Conservation (phyloP, 352 stramenopile species). For the Elongisporangium prolatum region DNA sequence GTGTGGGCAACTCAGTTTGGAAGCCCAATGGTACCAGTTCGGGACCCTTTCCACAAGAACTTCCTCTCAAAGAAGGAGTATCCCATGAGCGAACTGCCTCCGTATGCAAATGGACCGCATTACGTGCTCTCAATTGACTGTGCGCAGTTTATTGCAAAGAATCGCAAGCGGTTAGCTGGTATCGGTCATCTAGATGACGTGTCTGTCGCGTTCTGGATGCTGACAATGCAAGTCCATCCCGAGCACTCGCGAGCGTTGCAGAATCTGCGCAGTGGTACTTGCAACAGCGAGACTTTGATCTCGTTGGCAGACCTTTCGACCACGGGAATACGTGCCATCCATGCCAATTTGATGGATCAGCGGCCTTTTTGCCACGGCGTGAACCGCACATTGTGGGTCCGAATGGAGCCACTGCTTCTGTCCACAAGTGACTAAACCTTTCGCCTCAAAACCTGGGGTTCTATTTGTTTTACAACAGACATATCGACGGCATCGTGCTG, state of each 20-base stretch:
- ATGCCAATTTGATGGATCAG: slow-evolving; percentile 12
- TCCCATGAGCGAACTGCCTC: slow-evolving; percentile 22
- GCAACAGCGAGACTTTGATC: slow-evolving; percentile 14
- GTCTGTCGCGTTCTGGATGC: slow-evolving; percentile 51
- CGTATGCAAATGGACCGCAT: slow-evolving; percentile 38
- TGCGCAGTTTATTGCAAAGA: slow-evolving; percentile 35
- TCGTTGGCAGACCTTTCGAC: slow-evolving; percentile 19
- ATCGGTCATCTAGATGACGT: slow-evolving; percentile 59
- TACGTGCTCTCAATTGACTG: slow-evolving; percentile 49
- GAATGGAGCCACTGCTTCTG: neutral
- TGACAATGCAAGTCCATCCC: slow-evolving; percentile 40
- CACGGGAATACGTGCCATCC: slow-evolving; percentile 14
- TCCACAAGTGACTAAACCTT: neutral
- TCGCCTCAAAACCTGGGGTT: neutral
- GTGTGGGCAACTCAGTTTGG: slow-evolving; percentile 15
- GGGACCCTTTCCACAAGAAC: slow-evolving; percentile 30
- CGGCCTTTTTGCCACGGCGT: slow-evolving; percentile 18
- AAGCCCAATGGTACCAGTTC: slow-evolving; percentile 8
- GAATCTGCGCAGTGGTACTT: slow-evolving; percentile 10
- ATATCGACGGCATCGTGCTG: neutral
- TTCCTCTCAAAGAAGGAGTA: slow-evolving; percentile 26
- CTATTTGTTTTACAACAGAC: neutral
- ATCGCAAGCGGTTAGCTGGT: slow-evolving; percentile 20
- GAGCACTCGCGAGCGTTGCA: slow-evolving; percentile 16
- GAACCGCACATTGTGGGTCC: slow-evolving; percentile 12